phyloP scores from a whole-genome alignment of 2,329 filamentous ascomycete genomes.

The Curvularia lunata region DNA sequence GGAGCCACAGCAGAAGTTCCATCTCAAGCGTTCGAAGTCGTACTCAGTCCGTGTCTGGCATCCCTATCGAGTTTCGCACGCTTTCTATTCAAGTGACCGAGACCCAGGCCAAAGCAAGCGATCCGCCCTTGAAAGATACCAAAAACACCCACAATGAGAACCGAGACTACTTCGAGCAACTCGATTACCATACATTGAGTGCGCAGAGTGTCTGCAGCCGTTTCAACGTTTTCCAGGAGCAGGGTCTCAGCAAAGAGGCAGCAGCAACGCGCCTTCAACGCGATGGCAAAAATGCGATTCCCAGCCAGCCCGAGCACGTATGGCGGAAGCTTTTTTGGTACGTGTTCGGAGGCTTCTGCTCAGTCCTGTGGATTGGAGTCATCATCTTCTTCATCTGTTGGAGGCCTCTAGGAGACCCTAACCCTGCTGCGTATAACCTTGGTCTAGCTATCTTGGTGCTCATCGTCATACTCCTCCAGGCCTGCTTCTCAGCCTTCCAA shows the following conservation, averaged over 20 bases:
- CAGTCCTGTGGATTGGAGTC: constrained; percentile 2
- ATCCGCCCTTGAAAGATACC: not conserved
- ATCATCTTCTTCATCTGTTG: constrained; percentile 8
- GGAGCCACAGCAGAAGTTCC: not conserved
- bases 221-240: not conserved
- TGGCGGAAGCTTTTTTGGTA: constrained; percentile 1
- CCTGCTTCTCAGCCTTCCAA: constrained; percentile 1
- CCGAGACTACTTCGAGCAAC: constrained; percentile 1
- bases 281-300: constrained; percentile 1
- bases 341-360: constrained; percentile 4
- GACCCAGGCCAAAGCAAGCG: not conserved
- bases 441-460: constrained; percentile 1
- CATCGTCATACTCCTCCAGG: constrained; percentile 1
- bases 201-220: not conserved
- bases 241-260: constrained; percentile 6
- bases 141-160: not conserved
- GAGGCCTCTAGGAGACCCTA: constrained; percentile 1
- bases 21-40: constrained; percentile 3
- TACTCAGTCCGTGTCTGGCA: constrained; percentile 1
- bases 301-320: not conserved
- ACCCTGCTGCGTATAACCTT: not conserved
- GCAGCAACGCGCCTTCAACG: constrained; percentile 1
- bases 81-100: constrained; percentile 3
- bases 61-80: constrained; percentile 2
- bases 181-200: constrained; percentile 4